Base-by-base conservation (phyloP, 2,329 filamentous ascomycete species). In the Fusarium burgessii region DNA sequence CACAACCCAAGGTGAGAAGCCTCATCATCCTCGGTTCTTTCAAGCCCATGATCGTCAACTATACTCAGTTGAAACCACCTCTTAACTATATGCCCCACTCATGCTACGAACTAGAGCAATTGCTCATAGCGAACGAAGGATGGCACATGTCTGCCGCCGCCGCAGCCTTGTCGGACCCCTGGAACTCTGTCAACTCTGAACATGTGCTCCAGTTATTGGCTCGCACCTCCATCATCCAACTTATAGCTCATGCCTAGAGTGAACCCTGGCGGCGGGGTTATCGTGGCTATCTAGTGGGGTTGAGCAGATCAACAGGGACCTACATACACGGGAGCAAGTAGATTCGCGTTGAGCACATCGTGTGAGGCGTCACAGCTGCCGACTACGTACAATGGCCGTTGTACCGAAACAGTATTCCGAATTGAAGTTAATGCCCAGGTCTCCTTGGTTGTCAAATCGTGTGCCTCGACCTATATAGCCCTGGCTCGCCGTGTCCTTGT, bases 151-250 rank as follows among this genome's bases (percentile, higher is more conserved):
- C 66, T 63, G 54, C 55, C 56, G 65, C 50, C 57, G 70, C 59
- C 52, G 67, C 56, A 67, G 71, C 75, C 72, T 75, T 70, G 57
- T 51, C 50, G 66, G 59, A 47, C 54, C 73, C 78, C 70, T 76
- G 69, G 70, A 70, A 68, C 70, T 54, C 66, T 71, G 77, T 70
- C 61, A 72, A 68, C 56, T 55, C 70, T 56, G 62, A 70, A 64
- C 81, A 84, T 83, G 82, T 84, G 82, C 78, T 76, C 75, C 77
- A 83, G 79, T 74, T 75, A 84, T 84, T 84, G 82, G 82, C 69
- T 78, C 76, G 78, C 75, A 73, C 74, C 60, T 56, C 52, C 43
- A 62, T 69, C 66, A 47, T 32, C 62, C 38, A 68, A 43, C 27
- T 49, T 32, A 36, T 62, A 40, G 41, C 51, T 62, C 43, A 47